These are phyloP conservation scores for Fennellomyces sp. DNA, from an alignment of 371 early-diverging fungal species.

Conservation along the genomic window DNA sequence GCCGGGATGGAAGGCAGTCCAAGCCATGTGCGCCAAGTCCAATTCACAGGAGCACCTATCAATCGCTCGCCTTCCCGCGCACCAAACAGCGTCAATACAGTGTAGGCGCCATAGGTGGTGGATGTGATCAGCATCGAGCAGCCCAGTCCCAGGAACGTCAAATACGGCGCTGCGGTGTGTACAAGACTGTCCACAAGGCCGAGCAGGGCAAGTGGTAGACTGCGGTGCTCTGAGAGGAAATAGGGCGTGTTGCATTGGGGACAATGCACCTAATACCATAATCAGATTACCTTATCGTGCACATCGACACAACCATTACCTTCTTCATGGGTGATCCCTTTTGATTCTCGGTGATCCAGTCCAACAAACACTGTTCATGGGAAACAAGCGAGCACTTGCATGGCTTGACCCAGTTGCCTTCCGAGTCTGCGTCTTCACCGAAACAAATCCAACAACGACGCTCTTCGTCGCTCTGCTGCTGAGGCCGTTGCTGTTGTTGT, in stretches of 20 bases:
- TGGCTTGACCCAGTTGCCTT: slow-evolving; percentile 70
- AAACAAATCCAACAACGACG: slow-evolving; percentile 71
- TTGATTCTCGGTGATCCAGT: slow-evolving; percentile 79
- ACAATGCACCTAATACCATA: slow-evolving; percentile 69
- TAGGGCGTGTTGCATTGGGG: slow-evolving; percentile 77
- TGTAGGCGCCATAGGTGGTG: slow-evolving; percentile 72
- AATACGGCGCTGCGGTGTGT: slow-evolving; percentile 65
- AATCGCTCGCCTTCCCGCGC: slow-evolving; percentile 65
- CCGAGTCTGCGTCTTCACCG: slow-evolving; percentile 65
- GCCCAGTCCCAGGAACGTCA: slow-evolving; percentile 65
- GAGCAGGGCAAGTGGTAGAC: slow-evolving; percentile 51
- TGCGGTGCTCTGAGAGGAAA: slow-evolving; percentile 55
- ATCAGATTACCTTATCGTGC: not conserved
- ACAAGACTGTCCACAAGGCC: slow-evolving; percentile 57
- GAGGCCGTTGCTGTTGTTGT: slow-evolving; percentile 6
- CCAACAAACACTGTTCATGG: slow-evolving; percentile 74
- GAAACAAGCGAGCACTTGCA: slow-evolving; percentile 74
- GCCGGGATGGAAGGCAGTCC: slow-evolving; percentile 67
- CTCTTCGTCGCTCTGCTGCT: slow-evolving; percentile 5
- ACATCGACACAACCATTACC: slow-evolving; percentile 24
- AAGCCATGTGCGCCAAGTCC: slow-evolving; percentile 75
- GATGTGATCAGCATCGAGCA: slow-evolving; percentile 63
- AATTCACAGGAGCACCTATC: slow-evolving; percentile 57
- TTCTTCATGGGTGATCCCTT: slow-evolving; percentile 58
- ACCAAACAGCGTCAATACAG: slow-evolving; percentile 75